Evolutionary conservation across 129 eudicot species (phyloP), one percentile per base, ranked within the genome.

Genomic region (Flaveria sonorensis): DNA sequence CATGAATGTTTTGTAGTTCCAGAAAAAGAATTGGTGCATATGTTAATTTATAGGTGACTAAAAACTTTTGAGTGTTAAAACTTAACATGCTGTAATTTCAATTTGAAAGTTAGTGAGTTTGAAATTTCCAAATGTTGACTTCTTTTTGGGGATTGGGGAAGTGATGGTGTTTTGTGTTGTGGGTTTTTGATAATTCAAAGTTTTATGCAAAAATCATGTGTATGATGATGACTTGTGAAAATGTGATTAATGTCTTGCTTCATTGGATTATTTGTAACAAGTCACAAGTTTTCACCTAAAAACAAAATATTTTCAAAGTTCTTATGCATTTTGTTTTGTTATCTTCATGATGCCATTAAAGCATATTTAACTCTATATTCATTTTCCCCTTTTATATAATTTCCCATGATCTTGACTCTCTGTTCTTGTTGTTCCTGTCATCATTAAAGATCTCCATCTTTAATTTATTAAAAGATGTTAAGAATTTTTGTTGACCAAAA

Each of bases 401-500:
- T 64, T 52, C 24, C 39, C 61, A 67, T 74, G 65, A 67, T 74
- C 76, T 78, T 74, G 84, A 67, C 75, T 74, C n/a, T 59, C 18
- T 45, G 43, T 60, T 60, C 43, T n/a, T 57, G 62, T 5, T 59
- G 64, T 70, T 60, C 45, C 77, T 71, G 71, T 65, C 79, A 73
- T 73, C 62, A 40, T 80, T 64, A 42, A 40, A 80, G 50, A 64
- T 71, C 61, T 32, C 21, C 21, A 60, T 70, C 63, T 79, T 60
- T 30, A 30, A 30, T 4, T 30, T 70, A 70, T 71, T 32, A 32
- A 30, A 63, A 48, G n/a, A 30, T 79, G 52, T 62, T 62, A 71
- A 79, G 30, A 39, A 15, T n/a, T 40, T 62, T 20, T 73, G 51
- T 80, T 80, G 83, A 73, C 84, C 75, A 80, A 43, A 73, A 45